These are phyloP conservation scores for Populus hybrid DNA, from an alignment of 441 rosid genomes.

Conservation along the genomic window DNA sequence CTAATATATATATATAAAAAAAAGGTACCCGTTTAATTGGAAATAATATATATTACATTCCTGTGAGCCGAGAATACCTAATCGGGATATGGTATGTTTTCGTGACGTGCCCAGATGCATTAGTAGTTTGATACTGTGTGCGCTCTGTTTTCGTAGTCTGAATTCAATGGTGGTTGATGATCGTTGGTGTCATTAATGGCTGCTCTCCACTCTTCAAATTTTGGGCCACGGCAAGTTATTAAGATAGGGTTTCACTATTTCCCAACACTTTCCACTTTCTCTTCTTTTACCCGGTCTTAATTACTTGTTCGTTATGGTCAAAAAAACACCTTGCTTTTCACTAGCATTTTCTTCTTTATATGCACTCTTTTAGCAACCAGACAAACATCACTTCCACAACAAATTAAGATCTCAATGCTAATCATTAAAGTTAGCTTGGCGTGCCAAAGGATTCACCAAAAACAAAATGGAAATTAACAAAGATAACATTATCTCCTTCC, in stretches of 20 bases:
- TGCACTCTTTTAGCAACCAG: slow-evolving; percentile 8
- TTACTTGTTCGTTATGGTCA: slow-evolving; percentile 22
- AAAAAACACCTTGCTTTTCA: slow-evolving; percentile 13
- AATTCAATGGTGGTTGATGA: background rate
- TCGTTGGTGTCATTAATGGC: background rate
- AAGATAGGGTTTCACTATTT: background rate
- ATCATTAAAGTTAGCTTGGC: slow-evolving; percentile 32
- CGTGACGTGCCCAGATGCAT: too few relatives aligned
- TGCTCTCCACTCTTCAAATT: background rate
- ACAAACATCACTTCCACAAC: slow-evolving; percentile 16
- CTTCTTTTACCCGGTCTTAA: slow-evolving; percentile 7
- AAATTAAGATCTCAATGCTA: slow-evolving; percentile 17
- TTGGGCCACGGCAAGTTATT: too few relatives aligned
- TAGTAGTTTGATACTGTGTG: background rate
- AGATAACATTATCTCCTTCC: background rate
- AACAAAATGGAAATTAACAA: slow-evolving; percentile 4
- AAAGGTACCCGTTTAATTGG: too few relatives aligned
- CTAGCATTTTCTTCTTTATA: background rate
- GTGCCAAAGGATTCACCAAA: slow-evolving; percentile 22
- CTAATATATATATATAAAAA: too few relatives aligned
- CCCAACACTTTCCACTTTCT: background rate
- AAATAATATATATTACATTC: too few relatives aligned
- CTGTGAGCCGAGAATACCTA: background rate
- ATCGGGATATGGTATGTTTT: background rate
- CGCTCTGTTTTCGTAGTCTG: background rate